A percentile compares a stretch with the other conserved stretches of the same genome.
Conservation (phyloP, 2,329 filamentous ascomycete genomes). For the Trichoderma hamatum region DNA sequence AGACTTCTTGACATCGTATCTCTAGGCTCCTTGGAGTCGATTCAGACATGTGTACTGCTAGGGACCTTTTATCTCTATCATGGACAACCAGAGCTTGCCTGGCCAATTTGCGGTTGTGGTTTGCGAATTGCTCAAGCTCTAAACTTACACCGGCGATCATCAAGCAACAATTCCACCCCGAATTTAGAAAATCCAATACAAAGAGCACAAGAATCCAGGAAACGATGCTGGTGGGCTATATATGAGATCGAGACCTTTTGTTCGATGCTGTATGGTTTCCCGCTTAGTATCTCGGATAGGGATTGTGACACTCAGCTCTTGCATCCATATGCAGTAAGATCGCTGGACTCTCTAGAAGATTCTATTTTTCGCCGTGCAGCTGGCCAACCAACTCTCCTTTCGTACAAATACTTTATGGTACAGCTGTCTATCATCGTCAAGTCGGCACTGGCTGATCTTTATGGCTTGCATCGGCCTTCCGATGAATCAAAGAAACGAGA, state of each 20-base stretch:
- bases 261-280: neutral
- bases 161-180: neutral
- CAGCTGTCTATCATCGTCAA: neutral
- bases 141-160: neutral
- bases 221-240: constrained; percentile 1
- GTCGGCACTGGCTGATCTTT: neutral
- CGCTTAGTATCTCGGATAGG: neutral
- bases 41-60: neutral
- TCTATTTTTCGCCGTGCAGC: neutral
- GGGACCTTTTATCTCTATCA: neutral
- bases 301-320: neutral
- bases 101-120: neutral
- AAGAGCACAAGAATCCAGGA: neutral
- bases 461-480: neutral
- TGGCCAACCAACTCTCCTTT: neutral
- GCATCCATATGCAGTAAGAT: neutral
- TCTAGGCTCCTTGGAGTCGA: neutral
- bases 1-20: neutral
- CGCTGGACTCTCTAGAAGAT: neutral
- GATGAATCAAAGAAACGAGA: neutral
- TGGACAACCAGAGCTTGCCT: neutral
- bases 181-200: neutral
- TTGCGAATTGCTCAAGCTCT: neutral
- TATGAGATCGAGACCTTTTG: constrained; percentile 7
- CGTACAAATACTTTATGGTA: neutral